phyloP scores from a whole-genome alignment of 2,329 filamentous ascomycete genomes.

The Tothia fuscella region DNA sequence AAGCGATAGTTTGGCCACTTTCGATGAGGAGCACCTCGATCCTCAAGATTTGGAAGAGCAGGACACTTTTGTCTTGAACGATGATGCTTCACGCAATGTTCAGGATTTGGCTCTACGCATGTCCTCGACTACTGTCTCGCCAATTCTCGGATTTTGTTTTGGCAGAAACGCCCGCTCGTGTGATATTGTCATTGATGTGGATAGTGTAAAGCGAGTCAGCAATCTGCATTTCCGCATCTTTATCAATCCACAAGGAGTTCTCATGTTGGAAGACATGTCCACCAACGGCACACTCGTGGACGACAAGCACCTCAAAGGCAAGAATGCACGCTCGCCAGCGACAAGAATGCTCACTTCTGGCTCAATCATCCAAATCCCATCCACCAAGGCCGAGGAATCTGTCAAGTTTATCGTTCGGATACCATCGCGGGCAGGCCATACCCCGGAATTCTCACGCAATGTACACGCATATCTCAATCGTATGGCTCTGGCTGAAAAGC shows the following conservation, averaged over 20 bases:
- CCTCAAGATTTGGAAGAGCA: slow-evolving; percentile 26
- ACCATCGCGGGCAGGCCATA: slow-evolving; percentile 56
- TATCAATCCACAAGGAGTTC: slow-evolving; percentile 68
- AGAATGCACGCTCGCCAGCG: slow-evolving; percentile 15
- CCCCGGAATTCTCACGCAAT: slow-evolving; percentile 55
- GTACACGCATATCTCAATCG: slow-evolving; percentile 51
- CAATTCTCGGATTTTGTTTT: slow-evolving; percentile 67
- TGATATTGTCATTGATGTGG: slow-evolving; percentile 57
- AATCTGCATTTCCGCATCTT: slow-evolving; percentile 95
- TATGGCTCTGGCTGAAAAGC: slow-evolving; percentile 19
- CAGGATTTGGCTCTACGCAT: slow-evolving; percentile 67
- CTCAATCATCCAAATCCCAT: slow-evolving; percentile 58
- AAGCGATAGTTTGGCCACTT: slow-evolving; percentile 22
- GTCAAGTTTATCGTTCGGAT: slow-evolving; percentile 78
- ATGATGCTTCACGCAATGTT: slow-evolving; percentile 26
- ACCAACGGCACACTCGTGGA: slow-evolving; percentile 95
- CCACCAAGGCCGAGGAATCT: slow-evolving; percentile 42
- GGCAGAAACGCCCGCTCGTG: slow-evolving; percentile 62
- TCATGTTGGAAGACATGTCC: slow-evolving; percentile 89
- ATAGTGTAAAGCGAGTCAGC: slow-evolving; percentile 64
- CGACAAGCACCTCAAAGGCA: slow-evolving; percentile 47
- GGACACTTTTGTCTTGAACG: slow-evolving; percentile 38
- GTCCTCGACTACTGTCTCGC: slow-evolving; percentile 59
- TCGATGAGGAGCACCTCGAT: slow-evolving; percentile 20
- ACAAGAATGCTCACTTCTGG: slow-evolving; percentile 59